A percentile compares a stretch with the other conserved stretches of the same genome.
Conservation (phyloP, 331 rosid species). For the Erythrophleum ivorense region DNA sequence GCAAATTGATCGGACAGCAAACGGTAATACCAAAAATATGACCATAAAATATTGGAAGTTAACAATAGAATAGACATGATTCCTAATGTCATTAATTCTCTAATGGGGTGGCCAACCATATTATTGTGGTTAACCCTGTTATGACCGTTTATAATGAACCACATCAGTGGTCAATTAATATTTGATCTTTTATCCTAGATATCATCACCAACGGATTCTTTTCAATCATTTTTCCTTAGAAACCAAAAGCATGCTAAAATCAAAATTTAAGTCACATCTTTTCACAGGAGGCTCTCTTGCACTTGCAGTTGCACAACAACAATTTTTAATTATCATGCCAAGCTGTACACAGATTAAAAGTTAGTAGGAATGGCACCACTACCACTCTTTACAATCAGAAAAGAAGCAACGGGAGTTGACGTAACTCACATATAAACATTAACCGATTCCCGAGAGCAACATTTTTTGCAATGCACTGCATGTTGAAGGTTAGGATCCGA, state of each 20-base stretch:
- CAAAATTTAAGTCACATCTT: not conserved
- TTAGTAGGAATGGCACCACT: not conserved
- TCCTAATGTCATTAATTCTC: not conserved
- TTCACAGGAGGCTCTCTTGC: not conserved
- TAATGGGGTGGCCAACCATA: not conserved
- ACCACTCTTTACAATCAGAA: constrained; percentile 12
- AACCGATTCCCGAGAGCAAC: constrained; percentile 7
- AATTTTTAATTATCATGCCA: not conserved
- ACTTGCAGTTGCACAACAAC: not conserved
- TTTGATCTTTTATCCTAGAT: not conserved
- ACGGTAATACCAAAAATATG: not conserved
- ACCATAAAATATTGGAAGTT: no score
- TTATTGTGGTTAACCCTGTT: not conserved
- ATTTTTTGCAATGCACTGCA: constrained; percentile 23
- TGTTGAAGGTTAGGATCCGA: not conserved
- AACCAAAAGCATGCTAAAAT: not conserved
- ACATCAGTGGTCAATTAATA: not conserved
- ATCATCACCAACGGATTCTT: not conserved
- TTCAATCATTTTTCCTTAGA: not conserved
- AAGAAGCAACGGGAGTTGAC: constrained; percentile 8
- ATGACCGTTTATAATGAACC: not conserved
- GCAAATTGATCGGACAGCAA: not conserved
- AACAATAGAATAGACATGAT: not conserved
- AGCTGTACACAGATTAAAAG: not conserved
- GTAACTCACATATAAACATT: constrained; percentile 26